Base-by-base conservation (phyloP, 192 early-diverging fungal genomes). In the Radiomyces spectabilis region DNA sequence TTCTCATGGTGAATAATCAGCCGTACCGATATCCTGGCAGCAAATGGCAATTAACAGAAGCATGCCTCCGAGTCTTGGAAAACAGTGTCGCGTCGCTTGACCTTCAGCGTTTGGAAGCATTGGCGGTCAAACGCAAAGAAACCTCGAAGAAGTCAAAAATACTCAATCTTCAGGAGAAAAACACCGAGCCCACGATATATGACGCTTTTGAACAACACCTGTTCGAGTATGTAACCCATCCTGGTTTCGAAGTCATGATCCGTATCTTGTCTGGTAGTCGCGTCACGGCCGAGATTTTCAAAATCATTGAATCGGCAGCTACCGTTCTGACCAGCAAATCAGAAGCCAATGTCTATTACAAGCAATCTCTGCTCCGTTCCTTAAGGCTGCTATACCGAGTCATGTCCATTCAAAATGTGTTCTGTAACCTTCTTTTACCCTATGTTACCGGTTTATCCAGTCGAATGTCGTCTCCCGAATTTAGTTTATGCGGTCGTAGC, bases 161-260 rank as follows among this genome's bases (percentile, higher is more conserved):
- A 18, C 16, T 22, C 43, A 33, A 45, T 32, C 41, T 21, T 1
- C 24, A 26, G 16, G 22, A 26, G 4, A 5, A 35, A 13, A 29
- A 9, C 1, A 4, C 45, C 12, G 45, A 44, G 22, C 0, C 24
- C n/a, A n/a, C n/a, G n/a, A 50, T n/a, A n/a, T n/a, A n/a, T n/a
- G n/a, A n/a, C 45, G 41, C 25, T 13, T 32, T 41, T 41, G 15
- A 57, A 24, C 16, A 66, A 6, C 25, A 27, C 10, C 35, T 70
- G 16, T 42, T 63, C 0, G 19, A 29, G 0, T 63, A 55, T 43
- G 38, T 63, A 9, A 50, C 52, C 1, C 91, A 96, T 32, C 93
- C 95, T 0, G 94, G 90, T 4, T 98, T 87, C 55, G 86, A 91
- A 46, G 69, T 98, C 24, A 59, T 87, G 37, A 77, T 83, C 25